phyloP scores from a whole-genome alignment of 345 rosid species.

The Camelina laxa region DNA sequence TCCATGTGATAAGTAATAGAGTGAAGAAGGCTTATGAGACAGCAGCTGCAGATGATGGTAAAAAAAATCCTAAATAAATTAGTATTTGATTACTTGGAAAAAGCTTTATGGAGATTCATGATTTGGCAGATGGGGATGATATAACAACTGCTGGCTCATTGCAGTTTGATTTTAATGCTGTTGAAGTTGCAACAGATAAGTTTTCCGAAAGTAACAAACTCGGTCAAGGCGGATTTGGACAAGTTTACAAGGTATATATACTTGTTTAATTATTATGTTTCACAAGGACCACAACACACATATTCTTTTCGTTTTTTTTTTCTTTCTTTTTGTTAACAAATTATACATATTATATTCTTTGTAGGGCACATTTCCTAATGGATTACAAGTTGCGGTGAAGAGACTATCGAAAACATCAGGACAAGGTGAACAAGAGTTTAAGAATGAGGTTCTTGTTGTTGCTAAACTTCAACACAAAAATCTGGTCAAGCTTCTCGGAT shows the following conservation, averaged over 20 bases:
- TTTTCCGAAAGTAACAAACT: constrained; percentile 56
- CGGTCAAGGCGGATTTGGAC: constrained; percentile 76
- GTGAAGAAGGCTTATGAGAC: not conserved
- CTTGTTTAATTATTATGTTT: not conserved
- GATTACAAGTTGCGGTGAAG: constrained; percentile 59
- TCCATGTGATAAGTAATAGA: not conserved
- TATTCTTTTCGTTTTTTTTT: no score
- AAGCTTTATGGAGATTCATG: not conserved
- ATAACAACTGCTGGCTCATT: constrained; percentile 49
- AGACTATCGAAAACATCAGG: constrained; percentile 52
- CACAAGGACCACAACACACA: not conserved
- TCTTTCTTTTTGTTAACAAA: no score
- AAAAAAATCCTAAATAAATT: not conserved
- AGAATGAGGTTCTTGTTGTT: constrained; percentile 57
- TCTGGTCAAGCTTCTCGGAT: constrained; percentile 60
- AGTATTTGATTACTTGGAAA: not conserved
- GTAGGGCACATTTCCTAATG: constrained; percentile 53
- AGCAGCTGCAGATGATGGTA: constrained; percentile 17
- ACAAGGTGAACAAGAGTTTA: constrained; percentile 59
- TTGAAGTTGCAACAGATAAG: constrained; percentile 50
- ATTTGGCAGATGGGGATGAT: constrained; percentile 44
- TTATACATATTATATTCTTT: not conserved
- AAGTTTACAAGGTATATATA: constrained; percentile 59
- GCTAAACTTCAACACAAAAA: constrained; percentile 67
- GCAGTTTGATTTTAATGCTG: constrained; percentile 48